Evolutionary conservation across 228 moss, liverwort and hornwort genomes (phyloP).

Genomic region (Sphagnum magellanicum): DNA sequence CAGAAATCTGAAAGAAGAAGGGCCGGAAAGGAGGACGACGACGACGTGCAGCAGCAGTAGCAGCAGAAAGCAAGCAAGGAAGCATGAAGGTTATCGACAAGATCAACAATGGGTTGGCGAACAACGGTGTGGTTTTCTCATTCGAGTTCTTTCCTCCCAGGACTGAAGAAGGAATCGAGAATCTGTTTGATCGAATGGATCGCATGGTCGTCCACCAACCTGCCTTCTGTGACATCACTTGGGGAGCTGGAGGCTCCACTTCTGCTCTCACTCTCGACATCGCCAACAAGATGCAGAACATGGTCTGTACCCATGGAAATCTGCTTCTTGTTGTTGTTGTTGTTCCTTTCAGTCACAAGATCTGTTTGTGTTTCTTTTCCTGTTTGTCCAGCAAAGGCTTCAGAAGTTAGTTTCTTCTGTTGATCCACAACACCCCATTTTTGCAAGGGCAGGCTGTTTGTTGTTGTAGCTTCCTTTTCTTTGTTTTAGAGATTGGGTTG

Average conservation of each 20-base stretch:
- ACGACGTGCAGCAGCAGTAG: no score
- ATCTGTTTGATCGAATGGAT: slow-evolving; percentile 88
- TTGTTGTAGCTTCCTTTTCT: no score
- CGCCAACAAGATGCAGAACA: slow-evolving; percentile 98
- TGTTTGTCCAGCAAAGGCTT: no score
- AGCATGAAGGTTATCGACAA: slow-evolving; percentile 94
- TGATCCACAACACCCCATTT: no score
- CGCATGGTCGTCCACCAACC: slow-evolving; percentile 89
- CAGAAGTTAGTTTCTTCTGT: no score
- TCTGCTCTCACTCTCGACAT: slow-evolving; percentile 89
- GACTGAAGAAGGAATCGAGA: slow-evolving; percentile 94
- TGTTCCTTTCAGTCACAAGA: background rate
- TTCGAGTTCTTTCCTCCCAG: slow-evolving; percentile 98
- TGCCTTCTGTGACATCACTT: slow-evolving; percentile 94
- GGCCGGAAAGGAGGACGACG: no score
- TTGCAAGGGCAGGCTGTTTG: no score
- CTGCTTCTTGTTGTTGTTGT: background rate
- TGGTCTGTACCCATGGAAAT: slow-evolving; percentile 26
- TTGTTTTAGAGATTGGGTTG: no score
- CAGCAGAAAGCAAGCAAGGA: no score
- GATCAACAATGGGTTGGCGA: slow-evolving; percentile 81
- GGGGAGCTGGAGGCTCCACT: slow-evolving; percentile 96
- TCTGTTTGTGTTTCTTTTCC: background rate
- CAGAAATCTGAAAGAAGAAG: no score
- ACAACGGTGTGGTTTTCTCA: slow-evolving; percentile 74